Evolutionary conservation across 257 asterid genomes (phyloP), one percentile per base, ranked within the genome.

Genomic region (Apocynum venetum): DNA sequence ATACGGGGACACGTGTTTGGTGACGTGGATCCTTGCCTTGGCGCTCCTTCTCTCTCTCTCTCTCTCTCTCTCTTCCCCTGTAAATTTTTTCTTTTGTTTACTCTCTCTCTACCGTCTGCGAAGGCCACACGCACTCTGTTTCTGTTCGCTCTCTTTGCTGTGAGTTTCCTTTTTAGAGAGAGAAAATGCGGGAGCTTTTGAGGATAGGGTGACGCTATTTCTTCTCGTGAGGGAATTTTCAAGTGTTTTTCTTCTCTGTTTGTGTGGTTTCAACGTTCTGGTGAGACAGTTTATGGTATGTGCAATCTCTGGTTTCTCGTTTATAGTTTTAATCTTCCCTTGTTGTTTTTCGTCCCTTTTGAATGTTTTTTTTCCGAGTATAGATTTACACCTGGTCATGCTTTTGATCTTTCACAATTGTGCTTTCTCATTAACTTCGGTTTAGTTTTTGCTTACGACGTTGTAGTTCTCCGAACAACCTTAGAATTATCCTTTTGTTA

Each of bases 11-110:
- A 91, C 98, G 98, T 94, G 96, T 86, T 80, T 20, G 48, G 77
- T 91, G 97, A 94, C 98, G 93, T 91, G 98, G 96, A 84, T 63
- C 81, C 87, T 82, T 85, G 90, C 87, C 84, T 87, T 89, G 89
- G 90, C 96, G 86, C 87, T 78, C 85, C 71, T 25, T 72, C 59
- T 48, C 71, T 57, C 65, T 12, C 65, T 44, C 48, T 59, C 76
- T 70, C 79, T 79, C 80, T 53, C 25, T 4, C 38, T 13, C n/a
- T 8, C 13, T 2, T 1, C 12, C 66, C 35, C 80, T 60, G 2
- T 8, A 15, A 25, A 13, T 76, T n/a, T 35, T 83, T 66, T 46
- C 38, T 73, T 73, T 12, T 4, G 0, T 64, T 83, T 53, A 69
- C 57, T 87, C 87, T 86, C 92, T 87, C 93, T 76, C 89, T 82